Base-by-base conservation (phyloP, 2,329 filamentous ascomycete species). In the Fusarium haematococcum region DNA sequence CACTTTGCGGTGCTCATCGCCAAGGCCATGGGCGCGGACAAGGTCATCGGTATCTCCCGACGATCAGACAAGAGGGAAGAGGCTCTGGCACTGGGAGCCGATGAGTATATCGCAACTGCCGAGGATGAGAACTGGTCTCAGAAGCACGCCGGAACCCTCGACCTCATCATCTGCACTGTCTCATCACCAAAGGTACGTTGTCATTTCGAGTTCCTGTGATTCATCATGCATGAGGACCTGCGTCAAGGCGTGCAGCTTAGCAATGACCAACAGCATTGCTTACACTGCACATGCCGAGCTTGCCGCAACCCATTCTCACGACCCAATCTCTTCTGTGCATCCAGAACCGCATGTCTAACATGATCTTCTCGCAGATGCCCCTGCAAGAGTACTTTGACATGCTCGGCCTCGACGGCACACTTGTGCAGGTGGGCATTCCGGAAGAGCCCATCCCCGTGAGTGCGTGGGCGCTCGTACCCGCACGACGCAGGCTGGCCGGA, bases 121-220 rank as follows among this genome's bases (percentile, higher is more conserved):
- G 88, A 90, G 67, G 83, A 86, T 60, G 68, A 72, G 9, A 84
- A 85, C 73, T 91, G 89, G 89, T 86, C 86, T 57, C 82, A 83
- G 73, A 83, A 83, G 41, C 86, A 91, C 74, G 77, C 80, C 69
- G 86, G 88, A 80, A 89, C 87, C 0, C 92, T 95, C 71, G 93
- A 95, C 83, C 86, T 95, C 60, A 92, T 95, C 78, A 81, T 95
- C 83, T 93, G 91, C 84, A 92, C 90, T 3, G 91, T 92, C 65
- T 92, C 91, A 77, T 90, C 87, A 62, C 83, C 85, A 1, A 78
- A 78, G 65, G 74, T 77, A 64, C 30, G 71, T 30, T 23, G 30
- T 11, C 3, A 57, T 23, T n/a, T 25, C n/a, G 27, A 4, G 18
- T 54, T 52, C 35, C 52, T 13, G 20, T 50, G 33, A 43, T 39